Percentiles rank a stretch among this genome's conserved stretches.
phyloP scores from a whole-genome alignment of 2,329 filamentous ascomycete genomes.

The Colletotrichum truncatum region DNA sequence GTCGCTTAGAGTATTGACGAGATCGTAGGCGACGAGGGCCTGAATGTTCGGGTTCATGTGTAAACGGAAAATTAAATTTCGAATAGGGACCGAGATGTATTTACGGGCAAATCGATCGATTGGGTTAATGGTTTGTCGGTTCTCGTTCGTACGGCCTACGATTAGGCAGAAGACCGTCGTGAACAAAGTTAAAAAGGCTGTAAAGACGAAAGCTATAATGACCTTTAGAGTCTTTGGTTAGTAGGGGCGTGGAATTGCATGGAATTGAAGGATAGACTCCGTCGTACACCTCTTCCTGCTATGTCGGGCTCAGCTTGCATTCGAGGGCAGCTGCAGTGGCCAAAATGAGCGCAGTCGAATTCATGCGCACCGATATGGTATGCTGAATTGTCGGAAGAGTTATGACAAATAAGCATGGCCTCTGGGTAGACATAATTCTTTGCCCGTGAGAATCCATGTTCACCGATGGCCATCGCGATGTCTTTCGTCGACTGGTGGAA shows the following conservation, averaged over 20 bases:
- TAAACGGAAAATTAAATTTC: neutral
- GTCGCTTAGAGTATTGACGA: constrained; percentile 35
- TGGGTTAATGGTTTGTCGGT: constrained; percentile 6
- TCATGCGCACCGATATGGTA: neutral
- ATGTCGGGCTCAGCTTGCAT: constrained; percentile 9
- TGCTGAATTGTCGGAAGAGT: neutral
- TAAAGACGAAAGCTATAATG: neutral
- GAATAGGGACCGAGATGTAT: neutral
- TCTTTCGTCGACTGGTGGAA: neutral
- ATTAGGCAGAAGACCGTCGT: constrained; percentile 2
- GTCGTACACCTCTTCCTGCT: neutral
- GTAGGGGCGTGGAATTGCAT: fast-evolving
- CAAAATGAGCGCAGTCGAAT: neutral
- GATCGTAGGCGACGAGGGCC: constrained; percentile 25
- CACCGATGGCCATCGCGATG: neutral
- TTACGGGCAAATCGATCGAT: constrained; percentile 7
- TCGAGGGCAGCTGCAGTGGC: neutral
- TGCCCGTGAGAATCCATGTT: neutral
- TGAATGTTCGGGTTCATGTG: neutral
- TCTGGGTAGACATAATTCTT: neutral
- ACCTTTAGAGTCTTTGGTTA: neutral
- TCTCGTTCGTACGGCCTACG: neutral
- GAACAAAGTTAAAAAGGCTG: neutral
- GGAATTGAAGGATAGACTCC: neutral
- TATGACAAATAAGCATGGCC: neutral